These are phyloP conservation scores for Fusarium sp. DNA, from an alignment of 2,329 filamentous ascomycete genomes.

Conservation along the genomic window DNA sequence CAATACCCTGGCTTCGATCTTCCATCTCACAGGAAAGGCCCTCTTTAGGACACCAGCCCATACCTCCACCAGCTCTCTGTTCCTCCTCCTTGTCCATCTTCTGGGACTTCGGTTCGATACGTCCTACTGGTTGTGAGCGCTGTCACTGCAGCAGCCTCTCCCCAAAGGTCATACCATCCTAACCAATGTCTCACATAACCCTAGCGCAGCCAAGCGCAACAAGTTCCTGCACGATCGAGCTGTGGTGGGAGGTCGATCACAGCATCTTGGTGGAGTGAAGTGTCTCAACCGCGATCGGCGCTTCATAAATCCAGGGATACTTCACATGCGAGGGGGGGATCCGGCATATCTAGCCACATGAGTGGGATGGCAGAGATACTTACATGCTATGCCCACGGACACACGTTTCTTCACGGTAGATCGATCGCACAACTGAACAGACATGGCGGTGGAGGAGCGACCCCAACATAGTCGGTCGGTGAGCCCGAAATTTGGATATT, in stretches of 20 bases:
- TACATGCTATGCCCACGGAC: constrained; percentile 35
- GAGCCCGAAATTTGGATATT: constrained; percentile 58
- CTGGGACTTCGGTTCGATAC: constrained; percentile 43
- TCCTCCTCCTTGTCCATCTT: not conserved
- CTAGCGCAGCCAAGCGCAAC: constrained; percentile 53
- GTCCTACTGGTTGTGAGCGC: constrained; percentile 46
- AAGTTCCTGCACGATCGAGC: constrained; percentile 55
- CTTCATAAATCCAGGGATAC: constrained; percentile 1
- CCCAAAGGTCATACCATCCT: constrained; percentile 40
- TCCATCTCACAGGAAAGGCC: not conserved
- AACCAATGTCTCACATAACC: constrained; percentile 38
- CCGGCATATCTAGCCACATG: constrained; percentile 3
- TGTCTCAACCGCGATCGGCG: constrained; percentile 54
- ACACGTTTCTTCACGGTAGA: constrained; percentile 59
- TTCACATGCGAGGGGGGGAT: not conserved
- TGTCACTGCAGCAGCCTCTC: constrained; percentile 46
- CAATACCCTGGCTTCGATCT: not conserved
- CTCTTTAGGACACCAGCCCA: not conserved
- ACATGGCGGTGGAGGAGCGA: constrained; percentile 58
- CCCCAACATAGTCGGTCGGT: constrained; percentile 55
- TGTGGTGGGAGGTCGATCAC: constrained; percentile 50
- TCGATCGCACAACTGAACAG: constrained; percentile 58
- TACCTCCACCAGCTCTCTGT: not conserved
- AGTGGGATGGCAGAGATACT: constrained; percentile 13
- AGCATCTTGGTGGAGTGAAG: constrained; percentile 50